Evolutionary conservation across 306 rosid genomes (phyloP).

Genomic region (Inga laurina): DNA sequence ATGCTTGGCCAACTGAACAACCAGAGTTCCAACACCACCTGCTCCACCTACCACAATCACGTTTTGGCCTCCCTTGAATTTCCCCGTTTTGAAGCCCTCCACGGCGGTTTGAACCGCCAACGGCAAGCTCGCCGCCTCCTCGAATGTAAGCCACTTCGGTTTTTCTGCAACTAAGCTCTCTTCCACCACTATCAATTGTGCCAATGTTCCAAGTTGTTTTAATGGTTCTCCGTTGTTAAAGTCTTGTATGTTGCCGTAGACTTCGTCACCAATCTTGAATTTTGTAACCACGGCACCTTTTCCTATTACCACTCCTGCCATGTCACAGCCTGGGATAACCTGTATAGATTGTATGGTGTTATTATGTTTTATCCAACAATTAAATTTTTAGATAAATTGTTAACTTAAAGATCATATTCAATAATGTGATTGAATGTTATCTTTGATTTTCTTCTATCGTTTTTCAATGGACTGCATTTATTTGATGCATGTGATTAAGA

Average conservation of each 20-base stretch:
- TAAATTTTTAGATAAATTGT: too few relatives aligned
- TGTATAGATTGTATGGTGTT: not conserved
- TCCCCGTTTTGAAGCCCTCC: conserved; percentile 42
- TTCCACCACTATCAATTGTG: conserved; percentile 46
- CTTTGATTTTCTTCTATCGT: too few relatives aligned
- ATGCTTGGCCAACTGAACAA: conserved; percentile 44
- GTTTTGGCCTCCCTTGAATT: conserved; percentile 39
- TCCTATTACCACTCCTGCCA: conserved; percentile 46
- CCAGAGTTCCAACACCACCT: conserved; percentile 54
- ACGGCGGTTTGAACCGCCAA: conserved; percentile 50
- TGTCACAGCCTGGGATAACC: conserved; percentile 55
- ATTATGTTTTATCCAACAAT: too few relatives aligned
- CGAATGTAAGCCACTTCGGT: conserved; percentile 41
- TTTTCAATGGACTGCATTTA: too few relatives aligned
- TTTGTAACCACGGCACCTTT: conserved; percentile 32
- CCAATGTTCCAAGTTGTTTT: conserved; percentile 53
- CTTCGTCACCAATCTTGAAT: conserved; percentile 46
- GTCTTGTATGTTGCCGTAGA: conserved; percentile 54
- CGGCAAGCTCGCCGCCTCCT: conserved; percentile 57
- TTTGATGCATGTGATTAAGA: not conserved
- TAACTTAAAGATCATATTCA: too few relatives aligned
- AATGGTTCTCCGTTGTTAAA: conserved; percentile 28
- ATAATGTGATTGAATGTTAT: too few relatives aligned
- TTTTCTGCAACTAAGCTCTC: conserved; percentile 40
- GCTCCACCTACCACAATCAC: conserved; percentile 51